Evolutionary conservation across 805 yeast genomes (phyloP), one percentile per base, ranked within the genome.

Genomic region (Saturnispora gosingensis): DNA sequence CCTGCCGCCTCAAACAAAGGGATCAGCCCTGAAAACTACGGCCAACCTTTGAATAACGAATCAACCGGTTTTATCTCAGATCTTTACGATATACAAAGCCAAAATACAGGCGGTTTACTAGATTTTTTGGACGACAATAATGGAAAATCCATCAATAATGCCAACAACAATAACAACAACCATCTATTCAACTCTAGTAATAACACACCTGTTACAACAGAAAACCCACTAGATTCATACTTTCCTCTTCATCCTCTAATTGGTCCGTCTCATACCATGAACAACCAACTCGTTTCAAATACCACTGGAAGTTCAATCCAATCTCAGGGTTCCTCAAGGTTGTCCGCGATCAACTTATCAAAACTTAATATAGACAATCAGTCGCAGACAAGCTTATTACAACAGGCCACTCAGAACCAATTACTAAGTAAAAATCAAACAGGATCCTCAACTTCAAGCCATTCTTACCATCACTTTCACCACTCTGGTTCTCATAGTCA

Each of bases 221-320:
- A 22, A 4, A 44, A 38, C 34, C 63, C 59, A 7, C 65, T 67
- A 3, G 68, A 63, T 50, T 58, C 65, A 4, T 53, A 62, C 35
- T 67, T 67, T 47, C 70, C 70, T 7, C 52, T 66, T 24, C 64
- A 59, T 43, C 67, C 70, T 0, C 56, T 67, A 25, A 60, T 66
- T 53, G 70, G 70, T 3, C 70, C 69, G 15, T 53, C 56, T 16
- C 58, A 55, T 43, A 54, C 62, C 3, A 51, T 58, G 1, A 50
- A 56, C 13, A 38, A 38, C 4, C 55, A 53, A 30, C 53, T 45
- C 11, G 13, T 43, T 8, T 25, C 51, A 24, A 45, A 25, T 57
- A 50, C 11, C 38, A 36, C 49, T 9, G 43, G 43, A n/a, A 46
- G 18, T 38, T 46, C 49, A 16, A 15, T 50, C 15, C 24, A 28